Percentiles rank a stretch among this genome's conserved stretches.
These are phyloP conservation scores for Penicillium sp. DNA, from an alignment of 2,329 filamentous ascomycete species.

Conservation along the genomic window DNA sequence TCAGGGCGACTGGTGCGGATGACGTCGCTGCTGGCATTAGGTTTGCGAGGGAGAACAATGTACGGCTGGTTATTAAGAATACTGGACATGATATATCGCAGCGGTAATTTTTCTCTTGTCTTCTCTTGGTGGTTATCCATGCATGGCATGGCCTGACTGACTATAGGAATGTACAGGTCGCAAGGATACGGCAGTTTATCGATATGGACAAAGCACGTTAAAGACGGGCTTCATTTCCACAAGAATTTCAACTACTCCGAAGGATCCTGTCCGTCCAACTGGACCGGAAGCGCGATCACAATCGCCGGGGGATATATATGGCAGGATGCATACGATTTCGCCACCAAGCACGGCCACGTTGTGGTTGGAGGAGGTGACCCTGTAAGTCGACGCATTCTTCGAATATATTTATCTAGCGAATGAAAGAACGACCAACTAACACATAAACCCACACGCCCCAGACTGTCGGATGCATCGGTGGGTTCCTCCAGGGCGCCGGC, in stretches of 20 bases:
- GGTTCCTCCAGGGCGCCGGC: conserved; percentile 49
- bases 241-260: conserved; percentile 29
- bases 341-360: conserved; percentile 30
- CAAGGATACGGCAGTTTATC: conserved; percentile 36
- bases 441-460: background rate
- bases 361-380: conserved; percentile 37
- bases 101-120: conserved; percentile 12
- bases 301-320: conserved; percentile 32
- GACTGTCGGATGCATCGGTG: conserved; percentile 36
- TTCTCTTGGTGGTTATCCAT: too few species aligned
- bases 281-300: conserved; percentile 39
- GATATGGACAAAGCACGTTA: conserved; percentile 37
- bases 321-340: conserved; percentile 35
- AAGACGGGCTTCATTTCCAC: conserved; percentile 35
- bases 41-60: conserved; percentile 55
- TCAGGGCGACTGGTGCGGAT: conserved; percentile 30
- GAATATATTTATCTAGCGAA: background rate
- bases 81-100: conserved; percentile 43
- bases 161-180: conserved; percentile 24
- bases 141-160: background rate
- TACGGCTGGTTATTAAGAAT: conserved; percentile 54
- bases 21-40: conserved; percentile 33
- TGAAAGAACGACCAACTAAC: background rate
- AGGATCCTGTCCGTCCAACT: conserved; percentile 39
- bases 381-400: conserved; percentile 9